These are phyloP conservation scores for Viola odorata DNA, from an alignment of 345 rosid genomes.

Conservation along the genomic window DNA sequence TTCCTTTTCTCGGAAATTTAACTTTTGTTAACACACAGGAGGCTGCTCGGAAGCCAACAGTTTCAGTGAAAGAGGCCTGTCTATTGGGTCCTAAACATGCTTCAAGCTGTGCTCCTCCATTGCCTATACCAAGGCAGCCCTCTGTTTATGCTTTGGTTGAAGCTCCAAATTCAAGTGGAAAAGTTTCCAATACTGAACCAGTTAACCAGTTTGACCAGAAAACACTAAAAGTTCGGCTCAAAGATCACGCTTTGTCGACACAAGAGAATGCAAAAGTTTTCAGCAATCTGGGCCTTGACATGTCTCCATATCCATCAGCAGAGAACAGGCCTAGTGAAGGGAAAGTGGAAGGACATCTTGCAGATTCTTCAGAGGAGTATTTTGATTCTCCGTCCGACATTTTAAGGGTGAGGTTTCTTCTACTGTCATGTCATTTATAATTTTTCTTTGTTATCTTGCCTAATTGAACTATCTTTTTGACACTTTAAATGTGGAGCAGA, in stretches of 20 bases:
- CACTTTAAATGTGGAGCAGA: slow-evolving; percentile 41
- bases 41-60: neutral
- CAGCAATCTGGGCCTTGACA: slow-evolving; percentile 61
- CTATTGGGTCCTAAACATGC: slow-evolving; percentile 35
- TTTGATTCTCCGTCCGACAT: slow-evolving; percentile 58
- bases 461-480: slow-evolving; percentile 14
- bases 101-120: slow-evolving; percentile 20
- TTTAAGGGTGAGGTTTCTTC: slow-evolving; percentile 45
- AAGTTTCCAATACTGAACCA: neutral
- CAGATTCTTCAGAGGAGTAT: slow-evolving; percentile 28
- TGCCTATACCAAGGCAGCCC: slow-evolving; percentile 30
- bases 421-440: slow-evolving; percentile 13
- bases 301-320: slow-evolving; percentile 61
- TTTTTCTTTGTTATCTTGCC: neutral
- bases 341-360: slow-evolving; percentile 33
- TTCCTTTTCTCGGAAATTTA: neutral
- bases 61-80: slow-evolving; percentile 10
- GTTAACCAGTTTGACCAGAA: slow-evolving; percentile 43
- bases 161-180: neutral
- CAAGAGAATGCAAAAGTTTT: slow-evolving; percentile 48
- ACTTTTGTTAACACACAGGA: neutral
- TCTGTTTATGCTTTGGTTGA: slow-evolving; percentile 27
- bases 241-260: slow-evolving; percentile 49
- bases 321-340: slow-evolving; percentile 53
- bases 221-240: slow-evolving; percentile 55